Percentiles rank a stretch among this genome's conserved stretches.
phyloP scores from a whole-genome alignment of 2,329 filamentous ascomycete genomes.

The Aureobasidium zeae region DNA sequence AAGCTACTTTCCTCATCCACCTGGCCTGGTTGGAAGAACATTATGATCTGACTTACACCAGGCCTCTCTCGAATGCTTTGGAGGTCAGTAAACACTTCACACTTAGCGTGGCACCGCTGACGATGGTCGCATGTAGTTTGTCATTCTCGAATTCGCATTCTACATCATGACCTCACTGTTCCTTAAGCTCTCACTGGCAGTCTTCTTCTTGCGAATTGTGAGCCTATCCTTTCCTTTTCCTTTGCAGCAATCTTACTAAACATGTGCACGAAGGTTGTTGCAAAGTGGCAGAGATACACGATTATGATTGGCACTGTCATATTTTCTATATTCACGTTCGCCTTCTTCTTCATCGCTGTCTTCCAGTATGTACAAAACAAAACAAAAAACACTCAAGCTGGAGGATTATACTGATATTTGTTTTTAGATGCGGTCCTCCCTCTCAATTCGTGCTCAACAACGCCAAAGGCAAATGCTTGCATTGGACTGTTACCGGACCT shows the following conservation, averaged over 20 bases:
- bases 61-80: background rate
- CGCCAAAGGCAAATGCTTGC: constrained; percentile 18
- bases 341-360: constrained; percentile 27
- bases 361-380: no score
- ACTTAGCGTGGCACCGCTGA: no score
- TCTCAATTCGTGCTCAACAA: constrained; percentile 19
- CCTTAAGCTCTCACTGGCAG: constrained; percentile 37
- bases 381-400: no score
- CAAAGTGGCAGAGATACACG: constrained; percentile 30
- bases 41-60: background rate
- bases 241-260: background rate
- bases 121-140: constrained; percentile 19
- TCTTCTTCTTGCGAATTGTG: constrained; percentile 38
- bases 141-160: constrained; percentile 27
- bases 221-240: background rate
- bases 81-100: background rate
- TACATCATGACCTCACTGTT: constrained; percentile 34
- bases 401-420: no score
- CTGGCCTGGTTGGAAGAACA: background rate
- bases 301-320: constrained; percentile 22
- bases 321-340: constrained; percentile 28
- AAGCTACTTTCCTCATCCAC: constrained; percentile 23
- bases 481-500: constrained; percentile 20
- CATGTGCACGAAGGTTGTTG: constrained; percentile 7
- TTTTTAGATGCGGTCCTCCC: constrained; percentile 26